phyloP scores from a whole-genome alignment of 208 protist genomes.

The Acanthamoeba lenticulata region DNA sequence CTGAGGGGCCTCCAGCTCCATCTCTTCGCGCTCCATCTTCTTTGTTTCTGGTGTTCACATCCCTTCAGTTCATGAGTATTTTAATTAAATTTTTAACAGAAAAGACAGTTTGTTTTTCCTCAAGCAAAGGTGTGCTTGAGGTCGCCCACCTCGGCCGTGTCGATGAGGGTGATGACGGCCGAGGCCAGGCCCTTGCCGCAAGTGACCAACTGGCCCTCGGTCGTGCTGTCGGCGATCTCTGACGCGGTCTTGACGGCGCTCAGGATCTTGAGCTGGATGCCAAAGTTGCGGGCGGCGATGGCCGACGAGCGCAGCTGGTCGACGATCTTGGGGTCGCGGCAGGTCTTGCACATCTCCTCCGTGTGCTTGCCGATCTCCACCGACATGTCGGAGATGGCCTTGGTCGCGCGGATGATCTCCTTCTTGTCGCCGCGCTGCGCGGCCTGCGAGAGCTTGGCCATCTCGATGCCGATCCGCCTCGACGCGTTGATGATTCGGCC shows the following conservation, averaged over 20 bases:
- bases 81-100: too few relatives aligned
- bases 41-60: too few relatives aligned
- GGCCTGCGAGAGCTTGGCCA: slow-evolving; percentile 55
- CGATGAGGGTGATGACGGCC: slow-evolving; percentile 45
- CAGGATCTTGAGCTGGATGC: slow-evolving; percentile 68
- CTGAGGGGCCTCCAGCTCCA: too few relatives aligned
- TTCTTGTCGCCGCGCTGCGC: slow-evolving; percentile 31
- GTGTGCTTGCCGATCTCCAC: slow-evolving; percentile 57
- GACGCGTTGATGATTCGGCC: slow-evolving; percentile 31
- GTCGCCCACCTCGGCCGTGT: slow-evolving; percentile 31
- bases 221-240: slow-evolving; percentile 18
- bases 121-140: slow-evolving; percentile 46
- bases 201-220: slow-evolving; percentile 55
- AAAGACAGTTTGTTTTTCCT: neutral
- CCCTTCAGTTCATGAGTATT: too few relatives aligned
- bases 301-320: slow-evolving; percentile 41
- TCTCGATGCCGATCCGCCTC: slow-evolving; percentile 27
- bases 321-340: slow-evolving; percentile 48
- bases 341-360: slow-evolving; percentile 43
- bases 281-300: slow-evolving; percentile 34
- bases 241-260: slow-evolving; percentile 54
- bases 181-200: slow-evolving; percentile 54
- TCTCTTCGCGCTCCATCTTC: too few relatives aligned
- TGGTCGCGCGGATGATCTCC: slow-evolving; percentile 46
- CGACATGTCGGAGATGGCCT: slow-evolving; percentile 23